Base-by-base conservation (phyloP, 331 rosid genomes). In the Ulmus americana region DNA sequence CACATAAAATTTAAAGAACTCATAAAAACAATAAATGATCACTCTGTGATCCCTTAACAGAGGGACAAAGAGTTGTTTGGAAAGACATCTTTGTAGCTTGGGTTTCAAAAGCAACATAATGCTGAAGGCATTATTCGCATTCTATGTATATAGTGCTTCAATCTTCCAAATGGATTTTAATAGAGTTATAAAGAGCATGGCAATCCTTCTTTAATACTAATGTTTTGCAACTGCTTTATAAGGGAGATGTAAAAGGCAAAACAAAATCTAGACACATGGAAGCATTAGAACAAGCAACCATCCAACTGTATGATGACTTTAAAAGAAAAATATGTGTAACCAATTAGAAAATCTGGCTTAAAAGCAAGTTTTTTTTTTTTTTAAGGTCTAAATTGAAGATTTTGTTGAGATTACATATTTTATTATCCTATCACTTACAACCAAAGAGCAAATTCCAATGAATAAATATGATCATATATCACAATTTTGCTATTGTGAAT, bases 1-100 rank as follows among this genome's bases (percentile, higher is more conserved):
- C 28, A 47, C 20, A 56, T 45, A 22, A 47, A 65, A 39, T 48
- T 47, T 22, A 46, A 41, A 38, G 10, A 65, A 3, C 62, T 64
- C 39, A 39, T 44, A 42, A 59, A 43, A 42, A 7, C 11, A 4
- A 59, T 15, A 39, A 16, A 59, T 8, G 43, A 7, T 49, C 42
- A 10, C 16, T 48, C 28, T 46, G 7, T 46, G 5, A 5, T 46
- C 51, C 1, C n/a, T 46, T 8, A n/a, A 28, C 35, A 28, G 3
- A 28, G 35, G 35, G 35, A 2, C 35, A 28, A 20, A 45, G 10
- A 46, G 5, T 9, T 8, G 5, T n/a, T 48, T 11, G 53, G 14
- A 6, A 16, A 48, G n/a, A 28, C 35, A 6, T 41, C 41, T 63
- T 8, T 12, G 10, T 1, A 7, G 44, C 41, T 22, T 15, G 8